Conservation (phyloP, 2,329 filamentous ascomycete species). For the Triangularia verruculosa region DNA sequence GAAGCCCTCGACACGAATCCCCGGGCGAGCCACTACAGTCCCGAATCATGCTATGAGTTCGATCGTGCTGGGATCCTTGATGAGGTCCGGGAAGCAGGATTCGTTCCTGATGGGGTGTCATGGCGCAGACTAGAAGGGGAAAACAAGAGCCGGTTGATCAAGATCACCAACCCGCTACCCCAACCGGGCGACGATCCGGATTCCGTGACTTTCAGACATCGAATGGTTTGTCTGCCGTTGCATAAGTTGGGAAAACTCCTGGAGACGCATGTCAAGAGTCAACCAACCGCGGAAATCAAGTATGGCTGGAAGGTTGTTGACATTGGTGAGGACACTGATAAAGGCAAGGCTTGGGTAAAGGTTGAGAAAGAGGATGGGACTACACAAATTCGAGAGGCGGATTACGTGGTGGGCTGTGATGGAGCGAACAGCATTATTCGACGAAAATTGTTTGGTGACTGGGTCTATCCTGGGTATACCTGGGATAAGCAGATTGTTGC, state of each 20-base stretch:
- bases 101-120: slow-evolving; percentile 30
- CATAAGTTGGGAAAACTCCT: slow-evolving; percentile 43
- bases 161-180: slow-evolving; percentile 15
- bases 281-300: slow-evolving; percentile 35
- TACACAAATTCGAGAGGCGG: slow-evolving; percentile 24
- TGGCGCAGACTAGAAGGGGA: slow-evolving; percentile 29
- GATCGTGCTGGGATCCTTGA: slow-evolving; percentile 32
- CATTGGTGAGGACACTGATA: slow-evolving; percentile 35
- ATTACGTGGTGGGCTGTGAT: slow-evolving; percentile 43
- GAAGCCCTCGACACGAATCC: slow-evolving; percentile 31
- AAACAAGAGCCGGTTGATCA: slow-evolving; percentile 20
- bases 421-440: slow-evolving; percentile 42
- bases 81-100: slow-evolving; percentile 26
- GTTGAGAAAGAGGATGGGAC: slow-evolving; percentile 28
- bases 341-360: slow-evolving; percentile 32
- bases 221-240: slow-evolving; percentile 44
- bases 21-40: slow-evolving; percentile 33
- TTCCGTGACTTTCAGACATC: slow-evolving; percentile 15
- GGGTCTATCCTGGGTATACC: slow-evolving; percentile 45
- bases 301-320: slow-evolving; percentile 40
- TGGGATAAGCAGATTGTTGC: slow-evolving; percentile 49
- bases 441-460: slow-evolving; percentile 38
- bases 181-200: neutral
- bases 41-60: slow-evolving; percentile 28
- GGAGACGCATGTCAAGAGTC: slow-evolving; percentile 35